These are phyloP conservation scores for Colletotrichum kahawae DNA, from an alignment of 2,329 filamentous ascomycete species.

Conservation along the genomic window DNA sequence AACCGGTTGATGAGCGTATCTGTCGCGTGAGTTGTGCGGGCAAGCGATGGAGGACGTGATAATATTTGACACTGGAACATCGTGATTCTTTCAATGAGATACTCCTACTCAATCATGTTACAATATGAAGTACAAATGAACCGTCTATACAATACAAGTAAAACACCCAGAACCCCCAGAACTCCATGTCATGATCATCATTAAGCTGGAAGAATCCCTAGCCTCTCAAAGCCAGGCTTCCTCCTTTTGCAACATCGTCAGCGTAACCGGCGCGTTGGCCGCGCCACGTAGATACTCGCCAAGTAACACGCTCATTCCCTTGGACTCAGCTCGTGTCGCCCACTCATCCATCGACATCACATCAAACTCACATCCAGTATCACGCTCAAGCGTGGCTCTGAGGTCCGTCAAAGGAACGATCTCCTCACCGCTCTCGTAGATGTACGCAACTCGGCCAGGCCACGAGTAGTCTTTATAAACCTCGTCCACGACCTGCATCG, in stretches of 20 bases:
- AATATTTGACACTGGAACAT: not conserved
- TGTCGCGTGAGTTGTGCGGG: not conserved
- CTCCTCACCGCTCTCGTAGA: not conserved
- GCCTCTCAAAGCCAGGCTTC: not conserved
- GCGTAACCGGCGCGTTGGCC: not conserved
- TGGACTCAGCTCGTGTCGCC: not conserved
- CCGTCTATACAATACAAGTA: not conserved
- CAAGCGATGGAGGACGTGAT: not conserved
- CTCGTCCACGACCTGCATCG: not conserved
- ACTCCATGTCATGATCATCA: not conserved
- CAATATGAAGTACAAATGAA: not conserved
- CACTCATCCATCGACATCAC: not conserved
- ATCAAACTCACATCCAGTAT: not conserved
- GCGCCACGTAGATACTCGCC: not conserved
- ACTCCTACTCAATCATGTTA: not conserved
- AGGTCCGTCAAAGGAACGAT: not conserved
- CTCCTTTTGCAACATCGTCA: not conserved
- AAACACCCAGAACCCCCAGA: not conserved
- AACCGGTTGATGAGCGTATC: fast-evolving
- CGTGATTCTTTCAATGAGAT: fast-evolving
- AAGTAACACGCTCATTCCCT: not conserved
- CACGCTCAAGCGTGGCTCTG: not conserved
- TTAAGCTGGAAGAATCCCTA: not conserved
- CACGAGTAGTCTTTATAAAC: not conserved
- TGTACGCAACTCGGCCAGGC: not conserved